Percentiles rank a stretch among this genome's conserved stretches.
phyloP scores from a whole-genome alignment of 768 basidiomycete genomes.

The Clitopilus passeckerianus region DNA sequence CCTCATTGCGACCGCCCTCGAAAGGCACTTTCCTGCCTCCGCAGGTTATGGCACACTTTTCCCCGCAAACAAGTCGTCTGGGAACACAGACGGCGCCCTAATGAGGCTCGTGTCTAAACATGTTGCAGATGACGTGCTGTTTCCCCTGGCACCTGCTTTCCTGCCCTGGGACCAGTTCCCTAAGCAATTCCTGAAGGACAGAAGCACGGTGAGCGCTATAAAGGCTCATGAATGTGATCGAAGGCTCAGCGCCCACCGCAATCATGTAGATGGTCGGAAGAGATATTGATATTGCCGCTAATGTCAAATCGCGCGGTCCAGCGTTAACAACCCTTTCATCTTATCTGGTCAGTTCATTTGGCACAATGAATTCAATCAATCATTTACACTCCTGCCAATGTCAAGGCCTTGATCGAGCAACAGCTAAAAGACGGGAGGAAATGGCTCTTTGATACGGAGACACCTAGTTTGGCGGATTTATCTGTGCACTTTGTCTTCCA shows the following conservation, averaged over 20 bases:
- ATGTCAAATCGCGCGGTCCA: background rate
- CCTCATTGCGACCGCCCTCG: conserved; percentile 45
- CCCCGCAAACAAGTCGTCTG: conserved; percentile 36
- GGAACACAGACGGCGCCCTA: conserved; percentile 37
- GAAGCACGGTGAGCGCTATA: conserved; percentile 32
- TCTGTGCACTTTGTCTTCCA: conserved; percentile 42
- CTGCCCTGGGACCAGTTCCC: conserved; percentile 47
- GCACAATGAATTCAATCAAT: background rate
- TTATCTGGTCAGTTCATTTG: conserved; percentile 34
- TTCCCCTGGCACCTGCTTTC: conserved; percentile 30
- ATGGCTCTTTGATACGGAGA: conserved; percentile 53
- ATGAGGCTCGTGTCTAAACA: conserved; percentile 42
- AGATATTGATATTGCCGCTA: background rate
- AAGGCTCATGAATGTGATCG: background rate
- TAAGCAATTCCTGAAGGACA: conserved; percentile 41
- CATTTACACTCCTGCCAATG: background rate
- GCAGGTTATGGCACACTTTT: conserved; percentile 44
- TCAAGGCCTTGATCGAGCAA: conserved; percentile 27
- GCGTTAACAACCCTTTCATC: conserved; percentile 35
- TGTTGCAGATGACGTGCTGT: conserved; percentile 40
- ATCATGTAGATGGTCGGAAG: conserved; percentile 12
- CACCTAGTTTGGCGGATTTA: conserved; percentile 48
- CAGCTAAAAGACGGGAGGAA: conserved; percentile 48
- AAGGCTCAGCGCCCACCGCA: conserved; percentile 24
- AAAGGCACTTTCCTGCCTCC: conserved; percentile 49